A percentile compares a stretch with the other conserved stretches of the same genome.
phyloP scores from a whole-genome alignment of 2,329 filamentous ascomycete genomes.

The Aspergillus flavus region DNA sequence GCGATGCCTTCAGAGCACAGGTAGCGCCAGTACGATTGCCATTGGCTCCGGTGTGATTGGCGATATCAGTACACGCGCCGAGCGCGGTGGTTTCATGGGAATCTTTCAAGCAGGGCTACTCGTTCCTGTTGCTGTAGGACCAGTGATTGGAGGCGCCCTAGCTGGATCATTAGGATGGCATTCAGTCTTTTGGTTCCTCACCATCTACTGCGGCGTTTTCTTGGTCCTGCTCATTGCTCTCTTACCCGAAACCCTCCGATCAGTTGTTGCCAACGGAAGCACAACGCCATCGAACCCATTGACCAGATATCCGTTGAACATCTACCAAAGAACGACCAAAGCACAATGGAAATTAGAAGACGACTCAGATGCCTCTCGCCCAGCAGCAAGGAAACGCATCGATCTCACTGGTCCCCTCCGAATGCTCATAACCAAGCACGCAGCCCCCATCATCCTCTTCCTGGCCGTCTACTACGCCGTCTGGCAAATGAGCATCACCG shows the following conservation, averaged over 20 bases:
- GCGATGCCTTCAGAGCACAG: constrained; percentile 47
- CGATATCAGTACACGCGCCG: constrained; percentile 45
- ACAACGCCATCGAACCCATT: not conserved
- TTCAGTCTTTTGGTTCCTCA: constrained; percentile 49
- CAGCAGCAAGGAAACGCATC: constrained; percentile 37
- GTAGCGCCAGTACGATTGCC: constrained; percentile 48
- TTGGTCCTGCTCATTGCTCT: constrained; percentile 34
- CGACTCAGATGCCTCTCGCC: not conserved
- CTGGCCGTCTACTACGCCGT: constrained; percentile 56
- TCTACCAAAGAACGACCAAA: constrained; percentile 11
- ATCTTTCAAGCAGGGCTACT: constrained; percentile 43
- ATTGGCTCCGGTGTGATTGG: constrained; percentile 46
- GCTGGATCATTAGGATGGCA: constrained; percentile 43
- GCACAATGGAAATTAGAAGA: not conserved
- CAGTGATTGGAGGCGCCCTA: constrained; percentile 47
- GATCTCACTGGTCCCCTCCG: constrained; percentile 51
- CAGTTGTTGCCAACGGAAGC: constrained; percentile 38
- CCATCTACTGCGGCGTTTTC: constrained; percentile 39
- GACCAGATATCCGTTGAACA: constrained; percentile 5
- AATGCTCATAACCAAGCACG: constrained; percentile 51
- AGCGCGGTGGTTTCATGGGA: constrained; percentile 48
- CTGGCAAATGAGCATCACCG: constrained; percentile 60
- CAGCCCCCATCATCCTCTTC: constrained; percentile 50
- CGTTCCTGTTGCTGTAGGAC: constrained; percentile 42
- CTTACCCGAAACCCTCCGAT: constrained; percentile 46